phyloP scores from a whole-genome alignment of 306 rosid genomes.

The barrel medic (Medicago truncatula) region DNA sequence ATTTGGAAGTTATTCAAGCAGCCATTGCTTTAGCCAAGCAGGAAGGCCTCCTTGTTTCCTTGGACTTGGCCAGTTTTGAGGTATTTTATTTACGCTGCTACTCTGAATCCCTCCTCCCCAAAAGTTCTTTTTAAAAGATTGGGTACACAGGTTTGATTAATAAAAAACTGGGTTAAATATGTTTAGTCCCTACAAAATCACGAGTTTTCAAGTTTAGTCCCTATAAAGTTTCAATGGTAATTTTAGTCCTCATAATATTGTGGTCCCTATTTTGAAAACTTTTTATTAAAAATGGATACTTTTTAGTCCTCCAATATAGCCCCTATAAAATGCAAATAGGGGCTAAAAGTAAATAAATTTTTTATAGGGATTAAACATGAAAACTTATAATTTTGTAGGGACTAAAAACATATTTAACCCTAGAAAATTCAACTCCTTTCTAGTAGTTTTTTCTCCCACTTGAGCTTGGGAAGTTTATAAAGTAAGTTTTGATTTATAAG shows the following conservation, averaged over 20 bases:
- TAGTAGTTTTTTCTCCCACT: background rate
- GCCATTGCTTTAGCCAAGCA: slow-evolving; percentile 86
- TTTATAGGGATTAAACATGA: no score
- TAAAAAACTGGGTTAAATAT: background rate
- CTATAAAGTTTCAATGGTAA: no score
- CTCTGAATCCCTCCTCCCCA: background rate
- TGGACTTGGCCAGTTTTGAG: slow-evolving; percentile 99
- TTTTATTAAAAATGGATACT: no score
- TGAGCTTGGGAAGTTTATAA: slow-evolving; percentile 3
- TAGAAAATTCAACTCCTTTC: background rate
- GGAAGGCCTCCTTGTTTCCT: slow-evolving; percentile 82
- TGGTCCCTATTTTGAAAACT: no score
- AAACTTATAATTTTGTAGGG: no score
- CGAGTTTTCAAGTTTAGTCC: no score
- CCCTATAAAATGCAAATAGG: no score
- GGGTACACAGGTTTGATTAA: background rate
- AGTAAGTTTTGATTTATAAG: slow-evolving; percentile 3
- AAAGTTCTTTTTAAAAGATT: background rate
- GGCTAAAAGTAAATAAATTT: no score
- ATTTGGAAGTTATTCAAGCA: slow-evolving; percentile 81
- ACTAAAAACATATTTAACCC: no score
- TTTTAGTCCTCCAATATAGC: no score
- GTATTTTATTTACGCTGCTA: slow-evolving; percentile 50
- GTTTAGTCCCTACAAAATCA: no score
- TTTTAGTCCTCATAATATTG: no score